These are phyloP conservation scores for Plasmopara viticola DNA, from an alignment of 352 stramenopile species.

Conservation along the genomic window DNA sequence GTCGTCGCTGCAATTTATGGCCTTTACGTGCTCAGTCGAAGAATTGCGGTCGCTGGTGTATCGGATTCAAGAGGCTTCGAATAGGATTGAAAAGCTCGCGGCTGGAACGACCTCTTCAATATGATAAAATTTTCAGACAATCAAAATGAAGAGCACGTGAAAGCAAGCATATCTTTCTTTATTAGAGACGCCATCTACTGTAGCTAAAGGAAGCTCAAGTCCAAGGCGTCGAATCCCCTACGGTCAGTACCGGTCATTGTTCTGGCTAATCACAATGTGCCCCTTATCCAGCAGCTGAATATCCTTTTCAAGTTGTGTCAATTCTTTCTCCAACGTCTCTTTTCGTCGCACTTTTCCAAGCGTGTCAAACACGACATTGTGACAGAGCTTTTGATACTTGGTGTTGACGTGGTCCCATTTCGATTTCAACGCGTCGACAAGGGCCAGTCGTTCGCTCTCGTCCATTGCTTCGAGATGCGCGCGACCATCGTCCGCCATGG, in stretches of 20 bases:
- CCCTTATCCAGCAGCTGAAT: slow-evolving; percentile 84
- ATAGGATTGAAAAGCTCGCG: slow-evolving; percentile 56
- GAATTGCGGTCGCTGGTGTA: slow-evolving; percentile 65
- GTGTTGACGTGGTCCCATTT: slow-evolving; percentile 92
- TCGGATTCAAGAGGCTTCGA: slow-evolving; percentile 52
- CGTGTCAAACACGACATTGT: slow-evolving; percentile 91
- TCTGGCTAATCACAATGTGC: slow-evolving; percentile 54
- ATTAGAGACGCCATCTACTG: too few species aligned
- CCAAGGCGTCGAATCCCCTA: background rate
- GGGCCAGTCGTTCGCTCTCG: slow-evolving; percentile 72
- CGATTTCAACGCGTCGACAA: slow-evolving; percentile 88
- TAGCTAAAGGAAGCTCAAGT: too few species aligned
- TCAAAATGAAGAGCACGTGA: too few species aligned
- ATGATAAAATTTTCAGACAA: background rate
- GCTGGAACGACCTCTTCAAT: slow-evolving; percentile 13
- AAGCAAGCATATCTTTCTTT: too few species aligned
- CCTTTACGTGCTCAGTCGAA: slow-evolving; percentile 66
- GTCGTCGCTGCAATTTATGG: slow-evolving; percentile 24
- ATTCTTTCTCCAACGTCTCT: slow-evolving; percentile 87
- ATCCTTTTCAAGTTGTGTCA: slow-evolving; percentile 89
- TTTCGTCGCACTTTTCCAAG: slow-evolving; percentile 90
- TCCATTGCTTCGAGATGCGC: slow-evolving; percentile 63
- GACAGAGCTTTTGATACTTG: slow-evolving; percentile 93
- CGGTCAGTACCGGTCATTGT: slow-evolving; percentile 2
- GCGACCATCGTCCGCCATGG: slow-evolving; percentile 68